Evolutionary conservation across 139 green algal genomes (phyloP).

Genomic region (Spirogloea muscicola): DNA sequence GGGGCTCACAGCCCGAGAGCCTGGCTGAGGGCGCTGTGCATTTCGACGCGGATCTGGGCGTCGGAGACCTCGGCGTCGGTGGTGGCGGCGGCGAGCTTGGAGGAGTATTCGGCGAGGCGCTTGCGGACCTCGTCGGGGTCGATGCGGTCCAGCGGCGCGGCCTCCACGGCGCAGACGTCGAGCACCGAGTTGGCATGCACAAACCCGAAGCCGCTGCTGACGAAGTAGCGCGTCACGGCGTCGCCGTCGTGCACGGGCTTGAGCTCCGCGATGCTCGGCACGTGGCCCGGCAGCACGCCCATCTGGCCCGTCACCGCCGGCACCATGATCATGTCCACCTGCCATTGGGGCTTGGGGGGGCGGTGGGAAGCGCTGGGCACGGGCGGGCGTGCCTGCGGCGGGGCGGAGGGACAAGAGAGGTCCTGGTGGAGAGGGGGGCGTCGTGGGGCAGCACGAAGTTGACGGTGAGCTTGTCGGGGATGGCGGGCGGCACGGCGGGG

Average conservation of each 20-base stretch:
- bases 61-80: slow-evolving; percentile 81
- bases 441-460: slow-evolving; percentile 78
- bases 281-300: slow-evolving; percentile 82
- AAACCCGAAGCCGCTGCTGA: slow-evolving; percentile 80
- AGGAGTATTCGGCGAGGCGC: slow-evolving; percentile 65
- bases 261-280: slow-evolving; percentile 80
- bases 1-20: slow-evolving; percentile 36
- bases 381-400: too few species aligned
- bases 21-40: slow-evolving; percentile 72
- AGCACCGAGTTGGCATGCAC: slow-evolving; percentile 73
- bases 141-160: slow-evolving; percentile 66
- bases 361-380: too few species aligned
- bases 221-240: slow-evolving; percentile 70
- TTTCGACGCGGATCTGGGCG: slow-evolving; percentile 82
- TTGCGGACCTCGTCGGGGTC: slow-evolving; percentile 41
- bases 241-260: slow-evolving; percentile 78
- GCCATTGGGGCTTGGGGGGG: background rate
- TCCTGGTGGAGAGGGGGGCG: too few species aligned
- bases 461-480: slow-evolving; percentile 73
- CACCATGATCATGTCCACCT: slow-evolving; percentile 81
- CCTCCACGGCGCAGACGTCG: slow-evolving; percentile 80
- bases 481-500: slow-evolving; percentile 4
- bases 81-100: slow-evolving; percentile 61
- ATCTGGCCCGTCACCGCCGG: slow-evolving; percentile 81
- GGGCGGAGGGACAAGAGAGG: too few species aligned